Evolutionary conservation across 2,329 filamentous ascomycete species (phyloP).

Genomic region (Aspergillus flavus): DNA sequence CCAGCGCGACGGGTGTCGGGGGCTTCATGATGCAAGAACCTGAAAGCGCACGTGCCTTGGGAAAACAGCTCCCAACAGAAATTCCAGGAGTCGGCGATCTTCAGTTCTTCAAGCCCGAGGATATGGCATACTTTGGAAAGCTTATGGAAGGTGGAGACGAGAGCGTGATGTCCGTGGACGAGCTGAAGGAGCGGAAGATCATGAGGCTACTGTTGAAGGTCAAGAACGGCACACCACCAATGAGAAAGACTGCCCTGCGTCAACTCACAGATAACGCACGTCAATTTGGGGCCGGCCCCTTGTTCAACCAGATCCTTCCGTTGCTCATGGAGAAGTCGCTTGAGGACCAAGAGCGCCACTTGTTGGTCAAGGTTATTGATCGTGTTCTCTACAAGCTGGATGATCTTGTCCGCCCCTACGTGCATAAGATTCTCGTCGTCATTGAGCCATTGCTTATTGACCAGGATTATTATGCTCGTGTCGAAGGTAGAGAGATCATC

Average conservation of each 20-base stretch:
- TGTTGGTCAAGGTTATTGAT: slow-evolving; percentile 98
- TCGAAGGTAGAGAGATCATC: slow-evolving; percentile 97
- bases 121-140: slow-evolving; percentile 99
- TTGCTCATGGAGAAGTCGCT: slow-evolving; percentile 97
- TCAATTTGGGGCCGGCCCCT: slow-evolving; percentile 87
- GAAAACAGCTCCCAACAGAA: slow-evolving; percentile 90
- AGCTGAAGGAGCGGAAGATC: slow-evolving; percentile 97
- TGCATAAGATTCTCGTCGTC: slow-evolving; percentile 97
- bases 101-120: slow-evolving; percentile 97
- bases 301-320: slow-evolving; percentile 97
- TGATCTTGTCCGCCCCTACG: slow-evolving; percentile 91
- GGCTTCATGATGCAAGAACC: slow-evolving; percentile 99
- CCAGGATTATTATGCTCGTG: slow-evolving; percentile 98
- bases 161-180: slow-evolving; percentile 86
- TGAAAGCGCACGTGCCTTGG: slow-evolving; percentile 77
- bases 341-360: slow-evolving; percentile 95
- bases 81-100: slow-evolving; percentile 95
- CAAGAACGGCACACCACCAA: slow-evolving; percentile 98
- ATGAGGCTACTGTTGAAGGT: slow-evolving; percentile 96
- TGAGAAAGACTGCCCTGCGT: slow-evolving; percentile 96
- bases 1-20: slow-evolving; percentile 61
- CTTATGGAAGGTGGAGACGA: slow-evolving; percentile 93
- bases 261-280: slow-evolving; percentile 97
- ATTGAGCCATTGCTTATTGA: slow-evolving; percentile 99
- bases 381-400: slow-evolving; percentile 98